Conservation (phyloP, 306 rosid genomes). For the Medicago ruthenica region DNA sequence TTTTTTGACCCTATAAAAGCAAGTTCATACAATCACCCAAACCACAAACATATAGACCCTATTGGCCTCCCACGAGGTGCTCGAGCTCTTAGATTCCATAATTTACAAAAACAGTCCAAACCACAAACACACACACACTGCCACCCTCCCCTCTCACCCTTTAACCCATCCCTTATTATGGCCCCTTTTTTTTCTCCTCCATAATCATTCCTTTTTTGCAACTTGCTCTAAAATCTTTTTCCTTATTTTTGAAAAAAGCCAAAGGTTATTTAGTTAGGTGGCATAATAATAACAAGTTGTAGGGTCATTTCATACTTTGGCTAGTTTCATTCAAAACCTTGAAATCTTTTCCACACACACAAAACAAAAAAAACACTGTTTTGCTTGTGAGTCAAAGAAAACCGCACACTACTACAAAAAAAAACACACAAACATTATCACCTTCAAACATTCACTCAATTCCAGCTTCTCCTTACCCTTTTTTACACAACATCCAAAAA, state of each 20-base stretch:
- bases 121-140: conserved; percentile 17
- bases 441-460: not conserved
- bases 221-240: not conserved
- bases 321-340: not conserved
- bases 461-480: not conserved
- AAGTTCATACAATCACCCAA: not conserved
- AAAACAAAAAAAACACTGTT: not conserved
- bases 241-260: not conserved
- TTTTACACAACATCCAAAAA: not conserved
- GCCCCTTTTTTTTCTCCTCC: not conserved
- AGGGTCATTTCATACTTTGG: not conserved
- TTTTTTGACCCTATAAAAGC: not conserved
- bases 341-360: not conserved
- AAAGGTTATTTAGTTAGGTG: not conserved
- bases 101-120: conserved; percentile 5
- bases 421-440: not conserved
- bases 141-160: not conserved
- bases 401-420: not conserved
- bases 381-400: conserved; percentile 8
- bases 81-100: conserved; percentile 17
- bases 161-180: not conserved
- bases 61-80: conserved; percentile 30
- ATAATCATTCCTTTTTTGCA: not conserved
- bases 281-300: conserved; percentile 1
- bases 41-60: not conserved